phyloP scores from a whole-genome alignment of 352 stramenopile genomes.

The Globisporangium takayamanum region DNA sequence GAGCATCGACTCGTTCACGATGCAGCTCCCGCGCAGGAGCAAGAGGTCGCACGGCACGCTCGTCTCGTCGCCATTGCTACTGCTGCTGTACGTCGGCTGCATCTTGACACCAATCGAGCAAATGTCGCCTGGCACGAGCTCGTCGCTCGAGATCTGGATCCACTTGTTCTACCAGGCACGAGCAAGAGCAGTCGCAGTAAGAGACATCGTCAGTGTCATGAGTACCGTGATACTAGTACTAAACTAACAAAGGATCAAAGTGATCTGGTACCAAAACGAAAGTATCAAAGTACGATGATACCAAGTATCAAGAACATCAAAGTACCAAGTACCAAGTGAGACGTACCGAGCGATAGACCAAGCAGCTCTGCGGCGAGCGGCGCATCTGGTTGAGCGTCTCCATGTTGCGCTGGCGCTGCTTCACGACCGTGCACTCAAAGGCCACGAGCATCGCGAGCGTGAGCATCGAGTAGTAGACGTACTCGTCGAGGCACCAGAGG shows the following conservation, averaged over 20 bases:
- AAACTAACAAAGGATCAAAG: too few relatives aligned
- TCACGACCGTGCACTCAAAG: conserved; percentile 92
- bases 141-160: conserved; percentile 46
- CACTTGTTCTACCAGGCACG: conserved; percentile 33
- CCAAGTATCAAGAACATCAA: too few relatives aligned
- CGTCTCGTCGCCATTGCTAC: conserved; percentile 2
- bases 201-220: neutral
- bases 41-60: conserved; percentile 89
- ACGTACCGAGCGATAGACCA: conserved; percentile 60
- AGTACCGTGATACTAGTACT: neutral
- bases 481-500: conserved; percentile 96
- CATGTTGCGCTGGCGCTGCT: conserved; percentile 87
- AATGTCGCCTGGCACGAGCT: conserved; percentile 83
- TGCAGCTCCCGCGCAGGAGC: conserved; percentile 82
- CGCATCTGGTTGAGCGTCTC: conserved; percentile 86
- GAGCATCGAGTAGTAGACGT: conserved; percentile 96
- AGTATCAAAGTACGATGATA: too few relatives aligned
- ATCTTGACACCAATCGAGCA: conserved; percentile 62
- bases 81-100: conserved; percentile 3
- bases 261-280: too few relatives aligned
- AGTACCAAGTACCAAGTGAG: neutral
- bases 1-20: conserved; percentile 96
- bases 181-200: neutral
- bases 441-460: conserved; percentile 92
- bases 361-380: conserved; percentile 45